A percentile compares a stretch with the other conserved stretches of the same genome.
Evolutionary conservation across 1,284 basidiomycete genomes (phyloP).

Genomic region (Ganoderma lingzhi): DNA sequence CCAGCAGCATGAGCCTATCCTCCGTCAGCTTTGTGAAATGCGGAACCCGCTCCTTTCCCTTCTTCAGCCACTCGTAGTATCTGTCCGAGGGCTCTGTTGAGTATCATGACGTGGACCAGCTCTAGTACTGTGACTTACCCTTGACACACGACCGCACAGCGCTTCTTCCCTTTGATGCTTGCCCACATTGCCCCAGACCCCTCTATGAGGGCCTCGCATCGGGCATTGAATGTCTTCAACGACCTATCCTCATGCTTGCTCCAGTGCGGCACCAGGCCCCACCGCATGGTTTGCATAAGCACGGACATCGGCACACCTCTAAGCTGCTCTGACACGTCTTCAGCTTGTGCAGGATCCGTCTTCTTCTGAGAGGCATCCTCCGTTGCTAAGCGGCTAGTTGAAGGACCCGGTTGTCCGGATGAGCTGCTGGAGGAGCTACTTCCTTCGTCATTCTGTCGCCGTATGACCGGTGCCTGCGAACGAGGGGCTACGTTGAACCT

Average conservation of each 20-base stretch:
- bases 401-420: background rate
- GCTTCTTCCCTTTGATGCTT: constrained; percentile 78
- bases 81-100: constrained; percentile 47
- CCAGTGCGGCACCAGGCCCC: constrained; percentile 92
- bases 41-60: constrained; percentile 79
- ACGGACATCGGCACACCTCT: constrained; percentile 29
- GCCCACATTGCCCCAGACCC: constrained; percentile 80
- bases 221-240: constrained; percentile 90
- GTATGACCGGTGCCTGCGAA: constrained; percentile 71
- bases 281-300: constrained; percentile 82
- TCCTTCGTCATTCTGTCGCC: constrained; percentile 41
- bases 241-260: constrained; percentile 76
- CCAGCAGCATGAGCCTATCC: constrained; percentile 82
- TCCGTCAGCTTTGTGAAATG: constrained; percentile 82
- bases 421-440: background rate
- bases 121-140: constrained; percentile 56
- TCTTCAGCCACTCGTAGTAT: constrained; percentile 93
- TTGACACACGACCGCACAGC: constrained; percentile 83
- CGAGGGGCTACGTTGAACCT: constrained; percentile 79
- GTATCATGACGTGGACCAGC: constrained; percentile 6
- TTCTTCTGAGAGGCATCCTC: background rate
- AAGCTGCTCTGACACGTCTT: constrained; percentile 6
- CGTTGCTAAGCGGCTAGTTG: constrained; percentile 28
- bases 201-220: constrained; percentile 83
- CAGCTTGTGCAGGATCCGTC: background rate